Base-by-base conservation (phyloP, 441 rosid genomes). In the Flueggea neowawraea region DNA sequence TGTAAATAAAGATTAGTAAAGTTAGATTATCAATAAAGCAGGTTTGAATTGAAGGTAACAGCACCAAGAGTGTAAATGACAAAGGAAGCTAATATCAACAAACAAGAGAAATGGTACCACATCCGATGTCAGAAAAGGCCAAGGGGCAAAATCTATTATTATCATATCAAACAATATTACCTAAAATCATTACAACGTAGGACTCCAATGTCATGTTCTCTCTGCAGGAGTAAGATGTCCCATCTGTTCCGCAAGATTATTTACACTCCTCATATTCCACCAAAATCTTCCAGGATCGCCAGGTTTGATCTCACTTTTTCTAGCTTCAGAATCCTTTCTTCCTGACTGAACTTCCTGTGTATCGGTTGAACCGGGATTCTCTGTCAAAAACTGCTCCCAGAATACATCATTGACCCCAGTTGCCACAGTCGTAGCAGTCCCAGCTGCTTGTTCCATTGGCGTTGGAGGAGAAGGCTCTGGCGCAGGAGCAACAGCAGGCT, bases 301-400 rank as follows among this genome's bases (percentile, higher is more conserved):
- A 6, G 79, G 66, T 77, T 77, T 82, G 67, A 73, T 78, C 64
- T 83, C 90, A 32, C 65, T 75, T 69, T n/a, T 73, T 54, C 69
- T 73, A 32, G 71, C 78, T 55, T 69, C 80, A 3, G 77, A 57
- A 62, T 87, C 95, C 76, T 82, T 85, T 64, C 87, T 79, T 66
- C 82, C 90, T 17, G 90, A 85, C 68, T 88, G 83, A 71, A 74
- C 90, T 81, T 84, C 96, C 53, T 84, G 84, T 9, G 73, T 62
- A 10, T 87, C 93, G 0, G 82, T 60, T 51, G 92, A 71, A 54
- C 95, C 96, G 11, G 96, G 97, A 75, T 83, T 87, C 78, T 94
- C 98, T 13, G 96, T 82, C 75, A 94, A 84, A 75, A 88, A 83
- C 73, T 94, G 97, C 64, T 87, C 90, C 98, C 98, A 90, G 69